phyloP scores from a whole-genome alignment of 2,329 filamentous ascomycete genomes.

The Paraconiothyrium brasiliense region DNA sequence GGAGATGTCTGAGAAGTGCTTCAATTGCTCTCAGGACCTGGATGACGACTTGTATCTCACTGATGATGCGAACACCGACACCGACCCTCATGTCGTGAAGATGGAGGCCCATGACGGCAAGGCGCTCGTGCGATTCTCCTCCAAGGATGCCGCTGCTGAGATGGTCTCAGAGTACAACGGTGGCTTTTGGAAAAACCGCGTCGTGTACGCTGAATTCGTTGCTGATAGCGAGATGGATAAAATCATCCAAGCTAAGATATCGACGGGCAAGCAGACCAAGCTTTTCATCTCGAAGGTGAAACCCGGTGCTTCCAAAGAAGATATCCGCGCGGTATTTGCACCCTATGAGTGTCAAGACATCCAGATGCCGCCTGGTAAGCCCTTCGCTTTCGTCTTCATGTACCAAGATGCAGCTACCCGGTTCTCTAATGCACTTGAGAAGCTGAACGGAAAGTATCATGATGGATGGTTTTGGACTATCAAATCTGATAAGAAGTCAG shows the following conservation, averaged over 20 bases:
- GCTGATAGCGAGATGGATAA: background rate
- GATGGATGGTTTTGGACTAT: background rate
- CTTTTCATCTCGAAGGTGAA: background rate
- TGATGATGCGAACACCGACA: too few relatives aligned
- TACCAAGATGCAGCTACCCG: background rate
- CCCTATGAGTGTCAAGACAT: background rate
- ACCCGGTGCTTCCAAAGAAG: background rate
- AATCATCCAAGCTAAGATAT: background rate
- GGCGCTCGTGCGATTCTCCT: background rate
- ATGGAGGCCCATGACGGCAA: too few relatives aligned
- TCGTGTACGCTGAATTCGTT: background rate
- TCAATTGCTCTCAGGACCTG: too few relatives aligned
- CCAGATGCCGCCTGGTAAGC: background rate
- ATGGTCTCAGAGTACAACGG: background rate
- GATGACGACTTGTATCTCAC: too few relatives aligned
- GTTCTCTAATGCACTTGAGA: background rate
- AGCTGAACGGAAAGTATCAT: background rate
- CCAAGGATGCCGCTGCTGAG: background rate
- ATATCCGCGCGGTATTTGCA: background rate
- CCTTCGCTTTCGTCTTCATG: background rate
- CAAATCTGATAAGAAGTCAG: background rate
- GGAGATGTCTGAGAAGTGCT: too few relatives aligned
- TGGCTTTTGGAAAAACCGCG: background rate
- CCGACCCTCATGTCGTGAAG: too few relatives aligned
- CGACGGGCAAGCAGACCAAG: background rate